These are phyloP conservation scores for Globisporangium ultimum DNA, from an alignment of 352 stramenopile genomes.

Conservation along the genomic window DNA sequence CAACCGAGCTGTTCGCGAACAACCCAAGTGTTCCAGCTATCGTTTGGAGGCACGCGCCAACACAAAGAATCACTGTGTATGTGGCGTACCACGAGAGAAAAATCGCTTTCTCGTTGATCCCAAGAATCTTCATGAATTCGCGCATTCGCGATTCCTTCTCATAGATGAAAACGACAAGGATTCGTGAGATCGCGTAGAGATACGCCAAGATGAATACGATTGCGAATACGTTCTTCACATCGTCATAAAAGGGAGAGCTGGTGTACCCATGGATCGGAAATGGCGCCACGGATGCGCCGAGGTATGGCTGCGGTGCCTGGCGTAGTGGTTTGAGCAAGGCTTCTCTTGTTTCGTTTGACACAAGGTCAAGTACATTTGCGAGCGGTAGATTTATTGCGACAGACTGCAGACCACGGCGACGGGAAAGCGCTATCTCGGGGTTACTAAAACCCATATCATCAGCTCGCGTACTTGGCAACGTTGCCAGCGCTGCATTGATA, in stretches of 20 bases:
- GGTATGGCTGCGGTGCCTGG: constrained; percentile 54
- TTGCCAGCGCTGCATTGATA: constrained; percentile 27
- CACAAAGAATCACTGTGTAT: constrained; percentile 55
- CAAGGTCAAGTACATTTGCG: no score
- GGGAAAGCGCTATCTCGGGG: no score
- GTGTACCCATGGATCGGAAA: constrained; percentile 56
- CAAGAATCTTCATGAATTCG: constrained; percentile 93
- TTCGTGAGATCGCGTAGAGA: constrained; percentile 84
- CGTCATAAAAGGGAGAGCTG: constrained; percentile 58
- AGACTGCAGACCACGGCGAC: no score
- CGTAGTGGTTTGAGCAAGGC: constrained; percentile 45
- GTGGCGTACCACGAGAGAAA: constrained; percentile 76
- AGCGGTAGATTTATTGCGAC: no score
- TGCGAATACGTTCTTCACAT: constrained; percentile 66
- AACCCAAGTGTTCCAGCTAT: constrained; percentile 33
- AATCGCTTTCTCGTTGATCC: constrained; percentile 71
- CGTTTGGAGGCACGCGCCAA: constrained; percentile 61
- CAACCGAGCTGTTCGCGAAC: no score
- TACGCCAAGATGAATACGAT: constrained; percentile 93
- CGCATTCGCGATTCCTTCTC: constrained; percentile 91
- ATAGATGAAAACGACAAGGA: constrained; percentile 86
- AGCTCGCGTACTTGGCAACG: no score
- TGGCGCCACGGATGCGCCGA: constrained; percentile 36
- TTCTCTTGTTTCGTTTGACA: constrained; percentile 29
- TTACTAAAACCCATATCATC: no score